A percentile compares a stretch with the other conserved stretches of the same genome.
Conservation (phyloP, 2,329 filamentous ascomycete species). For the Calonectria pseudoturangicola region DNA sequence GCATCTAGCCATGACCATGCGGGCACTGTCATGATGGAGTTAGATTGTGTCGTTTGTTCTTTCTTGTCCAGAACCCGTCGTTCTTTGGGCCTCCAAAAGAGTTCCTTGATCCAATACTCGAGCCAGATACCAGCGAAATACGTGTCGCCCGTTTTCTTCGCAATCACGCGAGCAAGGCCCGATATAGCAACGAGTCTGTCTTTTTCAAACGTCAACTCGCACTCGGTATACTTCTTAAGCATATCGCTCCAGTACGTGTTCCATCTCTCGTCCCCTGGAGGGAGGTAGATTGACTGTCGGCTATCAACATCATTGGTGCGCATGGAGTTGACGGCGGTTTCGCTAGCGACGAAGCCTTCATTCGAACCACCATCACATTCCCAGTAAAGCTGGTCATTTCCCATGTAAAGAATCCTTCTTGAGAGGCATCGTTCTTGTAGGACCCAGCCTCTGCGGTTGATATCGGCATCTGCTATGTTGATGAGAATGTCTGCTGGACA, state of each 20-base stretch:
- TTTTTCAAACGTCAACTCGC: neutral
- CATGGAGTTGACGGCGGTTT: neutral
- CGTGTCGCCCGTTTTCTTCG: neutral
- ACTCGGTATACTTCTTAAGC: neutral
- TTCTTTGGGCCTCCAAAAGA: neutral
- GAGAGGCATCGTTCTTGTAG: constrained; percentile 6
- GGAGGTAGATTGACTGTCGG: neutral
- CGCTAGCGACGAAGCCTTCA: neutral
- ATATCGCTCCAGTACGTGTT: neutral
- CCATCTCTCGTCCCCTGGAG: neutral
- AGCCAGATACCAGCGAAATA: neutral
- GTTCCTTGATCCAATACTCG: neutral
- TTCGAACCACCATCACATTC: neutral
- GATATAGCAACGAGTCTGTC: neutral
- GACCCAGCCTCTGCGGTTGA: neutral
- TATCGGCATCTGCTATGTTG: neutral
- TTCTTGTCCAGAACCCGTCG: neutral
- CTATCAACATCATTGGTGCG: neutral
- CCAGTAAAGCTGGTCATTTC: constrained; percentile 2
- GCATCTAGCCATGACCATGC: neutral
- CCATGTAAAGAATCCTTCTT: neutral
- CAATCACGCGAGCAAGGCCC: neutral
- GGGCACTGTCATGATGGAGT: neutral
- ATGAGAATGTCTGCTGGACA: neutral
- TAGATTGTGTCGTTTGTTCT: neutral